Base-by-base conservation (phyloP, 2,329 filamentous ascomycete species). In the Fusarium pseudoanthophilum region DNA sequence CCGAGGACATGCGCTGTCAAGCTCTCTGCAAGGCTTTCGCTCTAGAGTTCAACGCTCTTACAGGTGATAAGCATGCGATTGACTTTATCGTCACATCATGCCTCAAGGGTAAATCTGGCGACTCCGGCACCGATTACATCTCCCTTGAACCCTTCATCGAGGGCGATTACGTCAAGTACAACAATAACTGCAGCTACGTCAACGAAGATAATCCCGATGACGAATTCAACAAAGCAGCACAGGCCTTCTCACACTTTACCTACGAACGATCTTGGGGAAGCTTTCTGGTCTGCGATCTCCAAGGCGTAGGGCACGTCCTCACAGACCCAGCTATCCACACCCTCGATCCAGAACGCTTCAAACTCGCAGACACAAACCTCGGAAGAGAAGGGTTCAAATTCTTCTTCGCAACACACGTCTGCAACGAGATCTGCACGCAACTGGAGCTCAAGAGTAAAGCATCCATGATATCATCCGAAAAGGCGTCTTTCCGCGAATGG, bases 191-290 rank as follows among this genome's bases (percentile, higher is more conserved):
- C 30, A 72, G 74, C 43, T 81, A 72, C 11, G 79, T 83, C 28
- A 79, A 79, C n/a, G 69, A 80, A 4, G 75, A 79, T 11, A 51
- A 69, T 3, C 64, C 69, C 11, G 26, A 45, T 3, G 69, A 77
- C 34, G 66, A 63, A 11, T 76, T 77, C 67, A 81, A 79, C 59
- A 60, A 75, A 24, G 76, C 78, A 4, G 82, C 82, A 0, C 83
- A 84, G 46, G 83, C 82, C 1, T 84, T 84, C 62, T 83, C 81
- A 1, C 83, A 84, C 60, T 84, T 84, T 45, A 83, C 83, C 4
- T 84, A 82, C 48, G 83, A 84, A 75, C 79, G 83, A 3, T 84
- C 83, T 0, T 69, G 69, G 55, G 83, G 82, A n/a, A 62, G 64
- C 20, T 78, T 84, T 37, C 34, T 84, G 2, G 79, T 84, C 13